Evolutionary conservation across 2,329 filamentous ascomycete genomes (phyloP), one percentile per base, ranked within the genome.

Genomic region (Colletotrichum sp.): DNA sequence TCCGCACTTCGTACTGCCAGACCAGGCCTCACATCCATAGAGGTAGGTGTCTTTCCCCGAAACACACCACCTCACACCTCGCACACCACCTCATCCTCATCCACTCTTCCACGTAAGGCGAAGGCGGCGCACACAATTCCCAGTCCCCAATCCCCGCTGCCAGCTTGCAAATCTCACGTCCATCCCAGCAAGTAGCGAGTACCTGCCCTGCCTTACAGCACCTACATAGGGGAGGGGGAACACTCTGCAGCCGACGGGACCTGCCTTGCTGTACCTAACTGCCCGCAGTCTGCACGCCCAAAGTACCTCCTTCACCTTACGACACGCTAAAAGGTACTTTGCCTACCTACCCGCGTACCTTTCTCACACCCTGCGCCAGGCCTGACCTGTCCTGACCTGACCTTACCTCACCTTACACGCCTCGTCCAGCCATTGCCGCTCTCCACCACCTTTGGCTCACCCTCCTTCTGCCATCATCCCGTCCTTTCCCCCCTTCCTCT

Each of bases 391-490:
- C 52, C 52, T 62, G 59, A 34, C 32, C 26, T 74, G 30, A 32
- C 30, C 70, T 59, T 15, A 30, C 66, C 68, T 76, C 13, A 71
- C 68, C 28, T 63, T 65, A 69, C 57, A 69, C 70, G 70, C 64
- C 70, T 69, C 74, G 18, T 62, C 71, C 66, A 76, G 75, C 75
- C 71, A 76, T 76, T 76, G 66, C 66, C 67, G 75, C 65, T 75
- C 75, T 63, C 66, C 75, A 67, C 75, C 66, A 71, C 21, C 36
- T 62, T 60, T 71, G 71, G 71, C 75, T 70, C 72, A 75, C 64
- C 49, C 71, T 76, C 65, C 70, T 70, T 62, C 75, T 71, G 66
- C 68, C 71, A 66, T 71, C 63, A 66, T 71, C 63, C 67, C 44
- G 60, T 76, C 75, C 60, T 55, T 68, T 63, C 26, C 59, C 52